Percentiles rank a stretch among this genome's conserved stretches.
These are phyloP conservation scores for Salpingoeca rosetta DNA, from an alignment of 78 protist species.

Conservation along the genomic window DNA sequence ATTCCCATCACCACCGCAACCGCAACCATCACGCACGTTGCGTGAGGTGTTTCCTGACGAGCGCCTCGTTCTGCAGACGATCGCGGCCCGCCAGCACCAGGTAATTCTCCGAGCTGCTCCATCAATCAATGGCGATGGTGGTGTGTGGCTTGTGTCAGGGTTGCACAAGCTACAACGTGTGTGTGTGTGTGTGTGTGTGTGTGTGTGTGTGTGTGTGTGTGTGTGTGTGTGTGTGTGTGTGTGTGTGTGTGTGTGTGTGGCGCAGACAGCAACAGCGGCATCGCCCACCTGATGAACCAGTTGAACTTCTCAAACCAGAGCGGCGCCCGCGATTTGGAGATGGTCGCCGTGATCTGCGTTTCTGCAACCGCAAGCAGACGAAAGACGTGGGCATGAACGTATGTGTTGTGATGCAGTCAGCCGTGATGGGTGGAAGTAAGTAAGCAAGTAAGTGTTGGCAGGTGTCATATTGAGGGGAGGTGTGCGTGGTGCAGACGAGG, in stretches of 20 bases:
- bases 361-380: background rate
- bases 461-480: no score
- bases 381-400: background rate
- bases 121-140: no score
- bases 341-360: background rate
- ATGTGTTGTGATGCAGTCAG: no score
- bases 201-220: no score
- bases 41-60: slow-evolving; percentile 47
- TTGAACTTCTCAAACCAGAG: slow-evolving; percentile 95
- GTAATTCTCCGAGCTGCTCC: slow-evolving; percentile 61
- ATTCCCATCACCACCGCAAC: background rate
- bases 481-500: no score
- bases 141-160: no score
- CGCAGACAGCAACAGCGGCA: no score
- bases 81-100: slow-evolving; percentile 87
- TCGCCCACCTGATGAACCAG: slow-evolving; percentile 83
- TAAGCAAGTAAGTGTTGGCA: background rate
- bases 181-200: no score
- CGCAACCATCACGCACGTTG: background rate
- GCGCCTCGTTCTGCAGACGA: slow-evolving; percentile 87
- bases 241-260: no score
- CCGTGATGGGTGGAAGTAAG: background rate
- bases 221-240: no score
- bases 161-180: no score
- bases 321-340: slow-evolving; percentile 56